Conservation (phyloP, 129 eudicot genomes). For the Saussurea involucrata region DNA sequence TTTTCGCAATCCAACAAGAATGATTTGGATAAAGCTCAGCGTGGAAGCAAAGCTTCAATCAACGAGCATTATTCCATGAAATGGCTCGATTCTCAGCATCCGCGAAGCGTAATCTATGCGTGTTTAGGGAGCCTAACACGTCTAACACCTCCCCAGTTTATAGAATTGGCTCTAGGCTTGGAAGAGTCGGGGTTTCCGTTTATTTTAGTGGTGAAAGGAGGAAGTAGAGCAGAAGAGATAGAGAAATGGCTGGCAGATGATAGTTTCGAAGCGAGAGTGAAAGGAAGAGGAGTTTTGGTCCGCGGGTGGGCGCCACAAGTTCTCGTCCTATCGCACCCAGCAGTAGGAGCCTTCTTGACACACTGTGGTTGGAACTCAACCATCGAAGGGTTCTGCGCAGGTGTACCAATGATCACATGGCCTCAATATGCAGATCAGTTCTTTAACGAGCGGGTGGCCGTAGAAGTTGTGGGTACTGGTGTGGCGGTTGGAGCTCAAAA, state of each 20-base stretch:
- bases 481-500: conserved; percentile 28
- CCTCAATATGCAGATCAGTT: conserved; percentile 43
- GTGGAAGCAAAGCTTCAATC: conserved; percentile 32
- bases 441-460: conserved; percentile 28
- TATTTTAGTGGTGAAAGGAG: conserved; percentile 30
- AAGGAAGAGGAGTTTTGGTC: conserved; percentile 33
- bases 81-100: conserved; percentile 41
- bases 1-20: conserved; percentile 39
- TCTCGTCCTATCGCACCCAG: conserved; percentile 31
- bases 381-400: conserved; percentile 37
- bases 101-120: conserved; percentile 35
- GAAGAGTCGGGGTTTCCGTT: conserved; percentile 18
- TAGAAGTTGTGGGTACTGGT: conserved; percentile 27
- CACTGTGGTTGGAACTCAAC: conserved; percentile 59
- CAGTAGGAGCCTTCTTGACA: conserved; percentile 42
- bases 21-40: conserved; percentile 38
- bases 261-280: conserved; percentile 24
- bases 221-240: conserved; percentile 20
- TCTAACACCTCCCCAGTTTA: conserved; percentile 23
- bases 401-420: conserved; percentile 49
- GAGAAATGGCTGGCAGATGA: conserved; percentile 28
- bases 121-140: conserved; percentile 49
- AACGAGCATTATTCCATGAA: conserved; percentile 8
- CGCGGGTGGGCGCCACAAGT: conserved; percentile 49
- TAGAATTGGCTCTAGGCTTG: conserved; percentile 37